Evolutionary conservation across 1,284 basidiomycete genomes (phyloP), one percentile per base, ranked within the genome.

Genomic region (Moesziomyces sp.): DNA sequence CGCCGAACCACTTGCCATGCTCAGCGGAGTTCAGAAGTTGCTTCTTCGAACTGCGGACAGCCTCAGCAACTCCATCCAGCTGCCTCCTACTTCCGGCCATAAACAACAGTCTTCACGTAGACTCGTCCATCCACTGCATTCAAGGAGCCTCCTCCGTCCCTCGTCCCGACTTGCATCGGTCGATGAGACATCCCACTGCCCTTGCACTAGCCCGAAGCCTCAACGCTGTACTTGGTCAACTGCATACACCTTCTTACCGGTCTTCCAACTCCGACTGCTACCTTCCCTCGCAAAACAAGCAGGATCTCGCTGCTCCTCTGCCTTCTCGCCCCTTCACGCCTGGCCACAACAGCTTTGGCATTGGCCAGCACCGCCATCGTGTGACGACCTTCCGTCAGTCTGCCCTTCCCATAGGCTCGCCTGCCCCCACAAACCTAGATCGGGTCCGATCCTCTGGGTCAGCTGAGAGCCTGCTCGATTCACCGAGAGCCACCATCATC

Each of bases 211-310:
- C 30, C 30, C 13, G 3, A 34, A 34, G 16, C 38, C 11, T 40
- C 38, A 14, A 18, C 38, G 38, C 16, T 16, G 16, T 40, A 18
- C 38, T 40, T 18, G 38, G 16, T 40, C 38, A 14, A 40, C 38
- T 34, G 30, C 30, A 34, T 34, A 34, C 30, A 34, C 30, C 30
- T 34, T 34, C 30, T 34, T 3, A 34, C 30, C 30, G 10, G 38
- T 21, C 51, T 67, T 67, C 46, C 23, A 30, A 56, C 64, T 61
- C 58, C 64, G 64, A 60, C 58, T 40, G 38, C 38, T 40, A 6
- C 18, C 16, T 52, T 46, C 64, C 48, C 43, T n/a, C 28, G 40
- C 52, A 59, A 66, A 66, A 65, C 62, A 49, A 46, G 40, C 14
- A 16, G 34, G 34, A 45, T 45, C 23, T 44, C 18, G 19, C 47